phyloP scores from a whole-genome alignment of 78 protist genomes.

The Chrysochromulina tobinii region DNA sequence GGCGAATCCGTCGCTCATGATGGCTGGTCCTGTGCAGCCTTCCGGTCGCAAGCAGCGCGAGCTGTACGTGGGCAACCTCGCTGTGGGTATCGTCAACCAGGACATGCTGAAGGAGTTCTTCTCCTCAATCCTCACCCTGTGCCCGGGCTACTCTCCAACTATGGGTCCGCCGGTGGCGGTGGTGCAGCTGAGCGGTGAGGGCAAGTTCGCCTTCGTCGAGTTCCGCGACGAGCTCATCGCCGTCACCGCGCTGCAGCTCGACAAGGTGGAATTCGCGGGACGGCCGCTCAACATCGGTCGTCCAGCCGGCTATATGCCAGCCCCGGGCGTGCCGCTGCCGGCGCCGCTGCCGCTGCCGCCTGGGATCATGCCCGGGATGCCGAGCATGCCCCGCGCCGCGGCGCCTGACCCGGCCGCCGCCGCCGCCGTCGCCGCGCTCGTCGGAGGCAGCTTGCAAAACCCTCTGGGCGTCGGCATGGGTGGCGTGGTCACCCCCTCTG shows the following conservation, averaged over 20 bases:
- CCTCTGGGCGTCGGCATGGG: too few relatives aligned
- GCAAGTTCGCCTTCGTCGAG: conserved; percentile 4
- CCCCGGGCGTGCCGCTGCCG: background rate
- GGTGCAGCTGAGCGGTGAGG: background rate
- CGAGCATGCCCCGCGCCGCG: too few relatives aligned
- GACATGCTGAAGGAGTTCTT: background rate
- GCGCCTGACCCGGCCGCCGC: background rate
- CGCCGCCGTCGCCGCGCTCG: background rate
- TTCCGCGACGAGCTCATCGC: background rate
- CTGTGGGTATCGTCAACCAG: background rate
- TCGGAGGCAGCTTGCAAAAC: background rate
- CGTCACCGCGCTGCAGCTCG: background rate
- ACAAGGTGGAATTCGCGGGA: background rate
- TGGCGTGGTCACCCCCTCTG: background rate
- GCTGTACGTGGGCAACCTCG: background rate
- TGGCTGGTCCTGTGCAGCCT: background rate
- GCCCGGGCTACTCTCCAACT: background rate
- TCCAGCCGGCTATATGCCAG: background rate
- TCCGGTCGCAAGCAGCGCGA: background rate
- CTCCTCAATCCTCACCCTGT: background rate
- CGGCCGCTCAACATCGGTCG: background rate
- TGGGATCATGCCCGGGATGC: too few relatives aligned
- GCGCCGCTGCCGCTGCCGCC: background rate
- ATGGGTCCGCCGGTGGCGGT: background rate
- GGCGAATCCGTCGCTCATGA: too few relatives aligned